These are phyloP conservation scores for Sugiyamaella japonica DNA, from an alignment of 1,139 yeast species.

Conservation along the genomic window DNA sequence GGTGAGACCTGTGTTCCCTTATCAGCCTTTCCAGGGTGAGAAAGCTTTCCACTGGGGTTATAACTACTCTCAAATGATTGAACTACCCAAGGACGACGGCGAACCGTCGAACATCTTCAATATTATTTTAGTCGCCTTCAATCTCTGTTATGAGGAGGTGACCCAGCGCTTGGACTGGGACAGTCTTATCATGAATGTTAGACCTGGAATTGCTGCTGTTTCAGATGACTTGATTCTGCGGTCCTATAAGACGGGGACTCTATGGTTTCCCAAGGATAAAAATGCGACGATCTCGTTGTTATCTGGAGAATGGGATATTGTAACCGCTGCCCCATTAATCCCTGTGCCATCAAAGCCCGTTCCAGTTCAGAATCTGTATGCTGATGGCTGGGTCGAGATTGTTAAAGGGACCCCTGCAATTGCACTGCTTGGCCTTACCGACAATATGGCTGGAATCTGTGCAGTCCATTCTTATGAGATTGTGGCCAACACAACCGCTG, in stretches of 20 bases:
- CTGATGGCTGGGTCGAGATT: background rate
- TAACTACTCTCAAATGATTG: conserved; percentile 19
- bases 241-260: conserved; percentile 25
- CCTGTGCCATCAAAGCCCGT: conserved; percentile 19
- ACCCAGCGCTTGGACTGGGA: conserved; percentile 19
- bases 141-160: conserved; percentile 24
- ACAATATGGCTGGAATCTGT: conserved; percentile 29
- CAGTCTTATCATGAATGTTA: conserved; percentile 9
- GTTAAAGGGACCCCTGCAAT: conserved; percentile 15
- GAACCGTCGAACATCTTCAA: background rate
- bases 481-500: background rate
- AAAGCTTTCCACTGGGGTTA: conserved; percentile 23
- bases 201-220: background rate
- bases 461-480: conserved; percentile 19
- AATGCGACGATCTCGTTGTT: conserved; percentile 22
- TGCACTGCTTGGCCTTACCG: conserved; percentile 31
- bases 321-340: conserved; percentile 29
- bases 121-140: conserved; percentile 28
- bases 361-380: background rate
- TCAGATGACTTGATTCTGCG: conserved; percentile 21
- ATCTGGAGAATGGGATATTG: conserved; percentile 29
- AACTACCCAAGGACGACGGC: background rate
- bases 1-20: conserved; percentile 30
- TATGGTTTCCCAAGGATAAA: conserved; percentile 19
- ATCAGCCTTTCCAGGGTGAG: conserved; percentile 22